Conservation (phyloP, 2,329 filamentous ascomycete genomes). For the Elsinoe necatrix region DNA sequence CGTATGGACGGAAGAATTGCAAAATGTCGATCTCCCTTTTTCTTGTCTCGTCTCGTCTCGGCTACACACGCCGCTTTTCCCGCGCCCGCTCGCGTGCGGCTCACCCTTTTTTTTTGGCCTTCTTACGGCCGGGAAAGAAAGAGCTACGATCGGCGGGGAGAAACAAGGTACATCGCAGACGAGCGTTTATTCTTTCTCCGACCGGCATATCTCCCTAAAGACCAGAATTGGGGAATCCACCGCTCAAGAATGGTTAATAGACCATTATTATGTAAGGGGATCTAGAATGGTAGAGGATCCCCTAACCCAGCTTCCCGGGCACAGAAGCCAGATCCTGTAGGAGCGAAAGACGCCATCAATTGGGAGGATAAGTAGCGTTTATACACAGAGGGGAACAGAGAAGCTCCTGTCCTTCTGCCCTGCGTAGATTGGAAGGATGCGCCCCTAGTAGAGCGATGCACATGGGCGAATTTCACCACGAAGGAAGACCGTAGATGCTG, state of each 20-base stretch:
- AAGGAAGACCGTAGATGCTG: background rate
- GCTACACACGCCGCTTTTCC: no score
- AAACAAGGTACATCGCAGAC: background rate
- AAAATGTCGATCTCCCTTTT: conserved; percentile 3
- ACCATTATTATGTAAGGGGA: no score
- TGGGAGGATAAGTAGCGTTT: no score
- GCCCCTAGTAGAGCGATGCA: background rate
- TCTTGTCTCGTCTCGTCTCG: background rate
- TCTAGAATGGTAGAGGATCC: no score
- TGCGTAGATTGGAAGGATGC: background rate
- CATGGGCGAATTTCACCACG: background rate
- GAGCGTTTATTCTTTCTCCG: background rate
- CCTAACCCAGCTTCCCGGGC: no score
- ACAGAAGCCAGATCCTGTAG: background rate
- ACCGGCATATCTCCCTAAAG: no score
- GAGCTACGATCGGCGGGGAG: background rate
- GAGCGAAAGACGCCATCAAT: background rate
- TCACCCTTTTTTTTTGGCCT: background rate
- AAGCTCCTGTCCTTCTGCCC: background rate
- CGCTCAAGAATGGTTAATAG: no score
- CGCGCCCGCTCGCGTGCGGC: background rate
- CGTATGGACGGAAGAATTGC: conserved; percentile 10
- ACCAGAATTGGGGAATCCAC: no score
- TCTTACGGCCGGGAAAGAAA: background rate
- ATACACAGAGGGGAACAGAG: background rate